Percentiles rank a stretch among this genome's conserved stretches.
Evolutionary conservation across 306 rosid species (phyloP).

Genomic region (Ochetophila trinervis): DNA sequence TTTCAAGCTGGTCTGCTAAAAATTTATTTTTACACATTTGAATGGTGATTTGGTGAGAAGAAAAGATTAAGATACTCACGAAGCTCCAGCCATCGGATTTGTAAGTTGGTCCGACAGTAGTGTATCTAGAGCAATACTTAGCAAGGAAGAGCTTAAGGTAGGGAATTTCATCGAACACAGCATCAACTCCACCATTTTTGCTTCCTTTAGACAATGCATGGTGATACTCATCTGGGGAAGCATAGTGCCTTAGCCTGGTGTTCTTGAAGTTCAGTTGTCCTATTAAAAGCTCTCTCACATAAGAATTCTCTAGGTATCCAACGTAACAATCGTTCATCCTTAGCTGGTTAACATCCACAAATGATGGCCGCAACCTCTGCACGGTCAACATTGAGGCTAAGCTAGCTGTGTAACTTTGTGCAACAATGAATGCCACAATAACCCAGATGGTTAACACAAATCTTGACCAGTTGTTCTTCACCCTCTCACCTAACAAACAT

Average conservation of each 20-base stretch:
- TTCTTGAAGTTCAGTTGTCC: conserved; percentile 21
- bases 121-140: conserved; percentile 30
- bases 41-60: background rate
- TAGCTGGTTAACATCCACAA: conserved; percentile 30
- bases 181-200: conserved; percentile 42
- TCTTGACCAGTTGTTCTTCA: conserved; percentile 28
- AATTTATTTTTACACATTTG: background rate
- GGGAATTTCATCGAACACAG: conserved; percentile 40
- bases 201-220: conserved; percentile 35
- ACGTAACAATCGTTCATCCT: conserved; percentile 19
- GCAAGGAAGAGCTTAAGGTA: conserved; percentile 34
- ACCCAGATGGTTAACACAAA: conserved; percentile 43
- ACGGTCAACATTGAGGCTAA: conserved; percentile 40
- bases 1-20: background rate
- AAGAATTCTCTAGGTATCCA: conserved; percentile 29
- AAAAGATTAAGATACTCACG: conserved; percentile 24
- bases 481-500: conserved; percentile 22
- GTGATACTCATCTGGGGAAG: conserved; percentile 20
- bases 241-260: conserved; percentile 21
- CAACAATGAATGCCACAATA: conserved; percentile 40
- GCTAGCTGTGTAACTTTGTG: conserved; percentile 48
- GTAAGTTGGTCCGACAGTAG: conserved; percentile 40
- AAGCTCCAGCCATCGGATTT: conserved; percentile 47
- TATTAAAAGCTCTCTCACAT: conserved; percentile 17
- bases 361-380: conserved; percentile 28